Evolutionary conservation across 495 filamentous ascomycete species (phyloP).

Genomic region (Entonaema liquescens): DNA sequence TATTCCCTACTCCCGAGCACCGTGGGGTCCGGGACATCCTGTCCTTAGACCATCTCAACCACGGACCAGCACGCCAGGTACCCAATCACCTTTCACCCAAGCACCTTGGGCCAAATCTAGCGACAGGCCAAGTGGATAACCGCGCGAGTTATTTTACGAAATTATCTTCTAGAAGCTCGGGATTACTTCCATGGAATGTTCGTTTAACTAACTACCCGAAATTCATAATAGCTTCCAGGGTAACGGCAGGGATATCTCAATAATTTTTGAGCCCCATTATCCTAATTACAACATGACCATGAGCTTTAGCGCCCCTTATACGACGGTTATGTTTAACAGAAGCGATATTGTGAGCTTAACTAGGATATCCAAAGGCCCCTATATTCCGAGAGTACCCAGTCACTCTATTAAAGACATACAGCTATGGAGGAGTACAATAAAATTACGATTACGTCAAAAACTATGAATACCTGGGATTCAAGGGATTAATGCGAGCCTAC

Average conservation of each 20-base stretch:
- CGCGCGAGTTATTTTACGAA: neutral
- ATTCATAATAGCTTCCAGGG: neutral
- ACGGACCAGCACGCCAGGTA: constrained; percentile 16
- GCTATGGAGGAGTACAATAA: neutral
- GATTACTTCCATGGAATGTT: neutral
- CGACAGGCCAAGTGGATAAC: constrained; percentile 41
- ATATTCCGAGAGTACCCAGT: neutral
- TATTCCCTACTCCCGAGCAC: constrained; percentile 48
- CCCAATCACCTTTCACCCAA: constrained; percentile 27
- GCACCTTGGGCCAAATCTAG: constrained; percentile 44
- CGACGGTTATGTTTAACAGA: neutral
- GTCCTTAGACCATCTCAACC: constrained; percentile 30
- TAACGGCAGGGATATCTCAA: neutral
- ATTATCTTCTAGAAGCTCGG: neutral
- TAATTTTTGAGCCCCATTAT: neutral
- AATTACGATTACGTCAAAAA: neutral
- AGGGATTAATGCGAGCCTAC: neutral
- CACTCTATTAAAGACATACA: neutral
- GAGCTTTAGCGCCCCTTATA: neutral
- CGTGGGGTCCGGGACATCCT: constrained; percentile 32
- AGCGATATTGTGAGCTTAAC: neutral
- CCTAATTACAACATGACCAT: neutral
- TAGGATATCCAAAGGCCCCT: neutral
- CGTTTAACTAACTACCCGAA: neutral
- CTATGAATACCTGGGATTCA: neutral